phyloP scores from a whole-genome alignment of 345 rosid species.

The Punica granatum region DNA sequence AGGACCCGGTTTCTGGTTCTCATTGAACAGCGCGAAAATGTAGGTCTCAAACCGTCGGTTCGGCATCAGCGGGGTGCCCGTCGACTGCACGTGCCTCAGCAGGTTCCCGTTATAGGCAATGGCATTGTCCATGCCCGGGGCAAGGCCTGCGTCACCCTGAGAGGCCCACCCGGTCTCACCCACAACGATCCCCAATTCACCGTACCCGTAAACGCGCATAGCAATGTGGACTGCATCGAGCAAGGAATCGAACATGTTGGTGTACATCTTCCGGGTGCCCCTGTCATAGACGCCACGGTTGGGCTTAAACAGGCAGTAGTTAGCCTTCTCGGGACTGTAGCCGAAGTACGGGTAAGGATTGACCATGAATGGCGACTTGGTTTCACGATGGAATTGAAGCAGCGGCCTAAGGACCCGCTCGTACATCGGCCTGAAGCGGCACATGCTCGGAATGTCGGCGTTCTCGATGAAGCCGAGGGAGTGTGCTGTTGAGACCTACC shows the following conservation, averaged over 20 bases:
- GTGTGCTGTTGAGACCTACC: conserved; percentile 72
- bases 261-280: conserved; percentile 45
- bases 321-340: conserved; percentile 20
- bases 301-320: conserved; percentile 49
- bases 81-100: conserved; percentile 25
- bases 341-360: conserved; percentile 83
- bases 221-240: conserved; percentile 62
- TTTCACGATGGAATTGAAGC: conserved; percentile 55
- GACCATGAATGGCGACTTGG: conserved; percentile 69
- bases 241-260: conserved; percentile 61
- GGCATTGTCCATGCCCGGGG: conserved; percentile 43
- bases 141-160: conserved; percentile 37
- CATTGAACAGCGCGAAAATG: conserved; percentile 70
- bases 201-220: conserved; percentile 62
- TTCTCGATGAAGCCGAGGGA: conserved; percentile 34
- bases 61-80: conserved; percentile 88
- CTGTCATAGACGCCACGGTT: conserved; percentile 45
- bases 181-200: conserved; percentile 51
- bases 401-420: conserved; percentile 43
- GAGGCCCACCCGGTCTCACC: conserved; percentile 95
- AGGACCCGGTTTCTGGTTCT: conserved; percentile 65
- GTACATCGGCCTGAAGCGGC: conserved; percentile 41
- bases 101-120: conserved; percentile 48
- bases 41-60: conserved; percentile 52
- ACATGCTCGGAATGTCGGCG: conserved; percentile 48